Evolutionary conservation across 352 stramenopile genomes (phyloP).

Genomic region (Phytophthora agathidicida): DNA sequence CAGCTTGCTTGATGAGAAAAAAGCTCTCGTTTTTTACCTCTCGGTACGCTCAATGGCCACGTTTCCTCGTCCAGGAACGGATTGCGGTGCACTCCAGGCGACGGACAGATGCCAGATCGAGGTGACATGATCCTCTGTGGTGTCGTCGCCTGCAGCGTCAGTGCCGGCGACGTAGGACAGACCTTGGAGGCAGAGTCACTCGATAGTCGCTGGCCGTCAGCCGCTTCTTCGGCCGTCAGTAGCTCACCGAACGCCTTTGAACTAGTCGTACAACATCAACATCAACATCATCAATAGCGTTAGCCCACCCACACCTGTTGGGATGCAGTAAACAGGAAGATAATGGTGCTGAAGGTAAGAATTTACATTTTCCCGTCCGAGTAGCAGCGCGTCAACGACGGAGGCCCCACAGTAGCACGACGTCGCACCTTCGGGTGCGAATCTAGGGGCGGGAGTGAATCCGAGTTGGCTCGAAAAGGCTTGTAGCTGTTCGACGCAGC

Average conservation of each 20-base stretch:
- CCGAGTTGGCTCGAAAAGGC: slow-evolving; percentile 30
- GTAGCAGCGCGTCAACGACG: slow-evolving; percentile 59
- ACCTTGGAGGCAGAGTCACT: slow-evolving; percentile 8
- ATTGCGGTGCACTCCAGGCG: slow-evolving; percentile 30
- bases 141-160: slow-evolving; percentile 14
- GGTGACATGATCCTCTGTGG: slow-evolving; percentile 45
- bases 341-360: neutral
- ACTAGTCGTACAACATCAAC: slow-evolving; percentile 24
- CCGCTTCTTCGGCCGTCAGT: slow-evolving; percentile 34
- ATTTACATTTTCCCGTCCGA: slow-evolving; percentile 80
- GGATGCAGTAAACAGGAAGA: neutral
- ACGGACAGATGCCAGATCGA: slow-evolving; percentile 24
- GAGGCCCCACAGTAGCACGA: slow-evolving; percentile 37
- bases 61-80: slow-evolving; percentile 28
- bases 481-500: slow-evolving; percentile 23
- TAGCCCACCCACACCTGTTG: slow-evolving; percentile 5
- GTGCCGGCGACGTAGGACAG: slow-evolving; percentile 34
- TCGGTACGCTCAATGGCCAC: slow-evolving; percentile 21
- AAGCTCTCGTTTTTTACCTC: slow-evolving; percentile 27
- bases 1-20: slow-evolving; percentile 6
- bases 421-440: slow-evolving; percentile 61
- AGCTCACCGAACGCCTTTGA: slow-evolving; percentile 42
- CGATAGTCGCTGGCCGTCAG: slow-evolving; percentile 9
- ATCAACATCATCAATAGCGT: slow-evolving; percentile 10
- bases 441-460: slow-evolving; percentile 39